Conservation (phyloP, 225 moss, liverwort and hornwort genomes). For the Anthoceros angustus region DNA sequence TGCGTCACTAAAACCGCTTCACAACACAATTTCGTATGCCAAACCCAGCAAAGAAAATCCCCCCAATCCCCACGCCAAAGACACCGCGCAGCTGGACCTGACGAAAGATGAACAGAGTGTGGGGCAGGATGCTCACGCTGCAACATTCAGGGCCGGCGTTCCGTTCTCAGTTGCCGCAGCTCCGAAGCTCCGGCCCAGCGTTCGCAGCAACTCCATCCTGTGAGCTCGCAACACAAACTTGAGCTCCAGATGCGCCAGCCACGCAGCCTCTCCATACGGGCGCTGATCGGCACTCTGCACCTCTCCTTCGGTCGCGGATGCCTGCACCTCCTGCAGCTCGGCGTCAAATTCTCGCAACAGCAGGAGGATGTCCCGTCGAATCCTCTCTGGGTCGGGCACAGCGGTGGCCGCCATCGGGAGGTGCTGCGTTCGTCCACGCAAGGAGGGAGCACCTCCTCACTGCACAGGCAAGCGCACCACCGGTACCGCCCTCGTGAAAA, state of each 20-base stretch:
- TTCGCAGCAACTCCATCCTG: constrained; percentile 30
- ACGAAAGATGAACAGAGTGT: constrained; percentile 14
- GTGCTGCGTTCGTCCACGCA: neutral
- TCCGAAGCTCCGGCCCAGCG: constrained; percentile 22
- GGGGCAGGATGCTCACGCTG: constrained; percentile 15
- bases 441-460: too few species aligned
- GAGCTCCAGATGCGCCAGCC: constrained; percentile 39
- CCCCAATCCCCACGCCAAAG: neutral
- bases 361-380: constrained; percentile 26
- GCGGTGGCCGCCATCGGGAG: constrained; percentile 1
- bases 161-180: constrained; percentile 20
- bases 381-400: constrained; percentile 18
- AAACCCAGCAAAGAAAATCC: neutral
- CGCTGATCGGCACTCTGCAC: neutral
- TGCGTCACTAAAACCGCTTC: too few species aligned
- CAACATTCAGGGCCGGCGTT: neutral
- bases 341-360: constrained; percentile 31
- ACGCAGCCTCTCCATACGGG: constrained; percentile 29
- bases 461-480: neutral
- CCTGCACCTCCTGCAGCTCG: constrained; percentile 6
- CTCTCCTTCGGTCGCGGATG: neutral
- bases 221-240: constrained; percentile 40
- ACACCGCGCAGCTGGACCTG: neutral
- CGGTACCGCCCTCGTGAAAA: neutral
- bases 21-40: neutral